Percentiles rank a stretch among this genome's conserved stretches.
Evolutionary conservation across 192 early-diverging fungal genomes (phyloP).

Genomic region (Linnemannia hyalina): DNA sequence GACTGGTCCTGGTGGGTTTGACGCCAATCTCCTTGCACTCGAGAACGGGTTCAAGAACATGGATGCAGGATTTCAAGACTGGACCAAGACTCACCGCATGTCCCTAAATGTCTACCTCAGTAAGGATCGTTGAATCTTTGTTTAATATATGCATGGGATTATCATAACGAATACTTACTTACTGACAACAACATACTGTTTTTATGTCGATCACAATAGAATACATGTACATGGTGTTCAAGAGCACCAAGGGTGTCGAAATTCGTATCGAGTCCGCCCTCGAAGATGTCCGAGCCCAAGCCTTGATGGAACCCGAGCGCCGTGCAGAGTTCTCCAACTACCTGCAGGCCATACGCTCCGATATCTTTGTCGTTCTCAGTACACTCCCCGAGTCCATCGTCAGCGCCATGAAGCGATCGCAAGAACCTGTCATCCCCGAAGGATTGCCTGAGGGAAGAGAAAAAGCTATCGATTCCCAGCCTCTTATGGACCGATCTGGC

Average conservation of each 20-base stretch:
- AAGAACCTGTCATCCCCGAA: background rate
- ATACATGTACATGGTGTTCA: conserved; percentile 36
- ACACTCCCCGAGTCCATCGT: conserved; percentile 10
- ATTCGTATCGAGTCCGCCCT: background rate
- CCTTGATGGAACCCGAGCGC: background rate
- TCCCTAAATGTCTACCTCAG: conserved; percentile 18
- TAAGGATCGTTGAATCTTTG: background rate
- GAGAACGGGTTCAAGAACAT: conserved; percentile 3
- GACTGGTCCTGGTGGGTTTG: background rate
- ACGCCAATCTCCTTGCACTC: background rate
- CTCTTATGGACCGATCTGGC: background rate
- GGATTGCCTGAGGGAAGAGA: background rate
- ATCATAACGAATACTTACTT: background rate
- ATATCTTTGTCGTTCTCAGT: conserved; percentile 8
- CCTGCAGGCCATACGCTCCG: conserved; percentile 4
- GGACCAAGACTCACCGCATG: conserved; percentile 21
- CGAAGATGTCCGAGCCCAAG: conserved; percentile 8
- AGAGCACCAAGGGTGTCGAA: conserved; percentile 20
- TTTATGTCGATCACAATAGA: conserved; percentile 1
- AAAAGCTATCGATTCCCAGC: background rate
- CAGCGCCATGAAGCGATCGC: background rate
- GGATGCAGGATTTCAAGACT: conserved; percentile 13
- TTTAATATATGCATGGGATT: background rate
- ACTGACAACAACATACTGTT: background rate
- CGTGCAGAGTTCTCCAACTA: conserved; percentile 1